These are phyloP conservation scores for Dalbergia cultrata DNA, from an alignment of 306 rosid species.

Conservation along the genomic window DNA sequence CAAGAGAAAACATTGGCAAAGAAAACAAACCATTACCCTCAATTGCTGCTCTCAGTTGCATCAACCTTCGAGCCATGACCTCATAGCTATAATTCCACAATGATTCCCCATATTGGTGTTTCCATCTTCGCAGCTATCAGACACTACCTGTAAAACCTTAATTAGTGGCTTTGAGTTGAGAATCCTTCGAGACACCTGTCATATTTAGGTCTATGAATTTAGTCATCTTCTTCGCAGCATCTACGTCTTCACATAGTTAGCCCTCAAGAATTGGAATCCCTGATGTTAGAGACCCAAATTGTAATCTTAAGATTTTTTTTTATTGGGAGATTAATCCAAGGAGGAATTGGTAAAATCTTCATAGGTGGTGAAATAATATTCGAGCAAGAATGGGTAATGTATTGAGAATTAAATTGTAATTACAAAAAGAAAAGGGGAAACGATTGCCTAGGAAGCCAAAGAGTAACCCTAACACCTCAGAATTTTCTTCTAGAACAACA, in stretches of 20 bases:
- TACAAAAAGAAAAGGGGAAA: no score
- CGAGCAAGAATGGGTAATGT: no score
- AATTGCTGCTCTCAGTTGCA: conserved; percentile 61
- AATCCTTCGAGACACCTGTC: conserved; percentile 95
- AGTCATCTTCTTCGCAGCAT: conserved; percentile 77
- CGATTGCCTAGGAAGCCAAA: no score
- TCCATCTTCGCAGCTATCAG: conserved; percentile 59
- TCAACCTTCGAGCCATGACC: conserved; percentile 75
- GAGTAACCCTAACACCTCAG: no score
- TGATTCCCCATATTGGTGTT: conserved; percentile 40
- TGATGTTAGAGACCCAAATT: no score
- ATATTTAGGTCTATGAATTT: conserved; percentile 78
- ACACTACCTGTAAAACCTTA: conserved; percentile 56
- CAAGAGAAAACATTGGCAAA: conserved; percentile 58
- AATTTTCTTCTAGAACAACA: no score
- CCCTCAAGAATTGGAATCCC: no score
- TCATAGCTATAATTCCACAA: conserved; percentile 65
- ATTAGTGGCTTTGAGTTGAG: conserved; percentile 88
- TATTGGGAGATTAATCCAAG: no score
- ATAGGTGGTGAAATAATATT: no score
- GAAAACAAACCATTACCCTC: conserved; percentile 56
- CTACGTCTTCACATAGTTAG: conserved; percentile 46
- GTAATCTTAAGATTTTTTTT: no score
- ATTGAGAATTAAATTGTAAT: no score
- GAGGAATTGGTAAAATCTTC: no score